phyloP scores from a whole-genome alignment of 2,329 filamentous ascomycete species.

The Xylariaceae sp. region DNA sequence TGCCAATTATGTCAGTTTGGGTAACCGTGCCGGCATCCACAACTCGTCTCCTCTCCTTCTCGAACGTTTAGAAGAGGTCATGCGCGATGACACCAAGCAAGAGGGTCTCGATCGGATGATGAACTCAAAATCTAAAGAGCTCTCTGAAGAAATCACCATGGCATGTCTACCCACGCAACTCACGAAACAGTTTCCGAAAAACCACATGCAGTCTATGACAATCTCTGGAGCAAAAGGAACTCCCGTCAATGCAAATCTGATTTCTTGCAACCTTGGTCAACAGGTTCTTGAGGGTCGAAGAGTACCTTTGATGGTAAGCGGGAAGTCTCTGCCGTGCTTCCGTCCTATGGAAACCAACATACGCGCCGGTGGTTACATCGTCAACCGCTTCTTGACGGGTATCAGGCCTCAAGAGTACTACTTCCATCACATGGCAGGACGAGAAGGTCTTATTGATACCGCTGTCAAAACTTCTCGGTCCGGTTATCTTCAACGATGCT shows the following conservation, averaged over 20 bases:
- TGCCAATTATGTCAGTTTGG: slow-evolving; percentile 81
- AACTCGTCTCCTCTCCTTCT: slow-evolving; percentile 67
- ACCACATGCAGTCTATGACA: slow-evolving; percentile 99
- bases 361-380: slow-evolving; percentile 87
- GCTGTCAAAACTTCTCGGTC: slow-evolving; percentile 97
- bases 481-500: slow-evolving; percentile 91
- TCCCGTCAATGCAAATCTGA: slow-evolving; percentile 90
- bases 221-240: slow-evolving; percentile 92
- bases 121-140: slow-evolving; percentile 62
- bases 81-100: slow-evolving; percentile 88
- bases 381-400: slow-evolving; percentile 94
- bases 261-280: slow-evolving; percentile 95
- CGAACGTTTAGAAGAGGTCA: slow-evolving; percentile 78
- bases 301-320: slow-evolving; percentile 96
- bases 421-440: slow-evolving; percentile 98
- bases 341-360: slow-evolving; percentile 85
- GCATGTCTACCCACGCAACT: slow-evolving; percentile 78
- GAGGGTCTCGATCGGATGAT: slow-evolving; percentile 84
- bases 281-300: slow-evolving; percentile 92
- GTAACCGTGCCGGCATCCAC: slow-evolving; percentile 49
- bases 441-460: slow-evolving; percentile 97
- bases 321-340: slow-evolving; percentile 93
- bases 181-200: slow-evolving; percentile 88
- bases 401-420: slow-evolving; percentile 97
- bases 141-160: slow-evolving; percentile 75